Percentiles rank a stretch among this genome's conserved stretches.
These are phyloP conservation scores for Peronospora belbahrii DNA, from an alignment of 352 stramenopile genomes.

Conservation along the genomic window DNA sequence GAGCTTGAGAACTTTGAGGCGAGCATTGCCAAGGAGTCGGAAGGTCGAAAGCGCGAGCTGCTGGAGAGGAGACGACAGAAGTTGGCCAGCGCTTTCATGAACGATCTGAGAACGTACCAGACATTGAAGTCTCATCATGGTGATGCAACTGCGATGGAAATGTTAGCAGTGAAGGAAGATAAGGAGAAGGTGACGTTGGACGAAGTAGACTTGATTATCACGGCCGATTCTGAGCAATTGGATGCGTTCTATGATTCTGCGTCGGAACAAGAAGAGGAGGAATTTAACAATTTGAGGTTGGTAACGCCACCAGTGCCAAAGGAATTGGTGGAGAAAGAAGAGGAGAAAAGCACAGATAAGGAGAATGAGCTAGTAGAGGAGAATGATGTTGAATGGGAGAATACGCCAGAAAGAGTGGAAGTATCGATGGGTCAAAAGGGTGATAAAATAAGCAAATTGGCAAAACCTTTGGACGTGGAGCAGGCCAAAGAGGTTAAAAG, in stretches of 20 bases:
- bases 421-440: neutral
- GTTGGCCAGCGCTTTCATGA: conserved; percentile 55
- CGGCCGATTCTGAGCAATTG: conserved; percentile 45
- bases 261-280: conserved; percentile 29
- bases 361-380: neutral
- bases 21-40: conserved; percentile 54
- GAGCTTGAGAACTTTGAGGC: conserved; percentile 70
- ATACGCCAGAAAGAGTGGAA: neutral
- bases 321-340: conserved; percentile 23
- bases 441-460: neutral
- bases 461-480: neutral
- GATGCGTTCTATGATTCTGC: conserved; percentile 74
- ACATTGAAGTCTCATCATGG: conserved; percentile 57
- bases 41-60: conserved; percentile 46
- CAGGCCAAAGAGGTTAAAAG: neutral
- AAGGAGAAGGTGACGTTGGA: conserved; percentile 47
- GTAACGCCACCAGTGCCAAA: conserved; percentile 3
- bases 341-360: conserved; percentile 24
- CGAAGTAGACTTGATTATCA: conserved; percentile 63
- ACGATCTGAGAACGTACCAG: conserved; percentile 78
- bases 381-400: neutral
- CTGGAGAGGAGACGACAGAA: conserved; percentile 48
- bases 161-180: neutral
- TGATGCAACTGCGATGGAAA: conserved; percentile 10
- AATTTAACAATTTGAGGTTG: conserved; percentile 11